phyloP scores from a whole-genome alignment of 148 eudicot species.

The Vaccinium myrtillus region DNA sequence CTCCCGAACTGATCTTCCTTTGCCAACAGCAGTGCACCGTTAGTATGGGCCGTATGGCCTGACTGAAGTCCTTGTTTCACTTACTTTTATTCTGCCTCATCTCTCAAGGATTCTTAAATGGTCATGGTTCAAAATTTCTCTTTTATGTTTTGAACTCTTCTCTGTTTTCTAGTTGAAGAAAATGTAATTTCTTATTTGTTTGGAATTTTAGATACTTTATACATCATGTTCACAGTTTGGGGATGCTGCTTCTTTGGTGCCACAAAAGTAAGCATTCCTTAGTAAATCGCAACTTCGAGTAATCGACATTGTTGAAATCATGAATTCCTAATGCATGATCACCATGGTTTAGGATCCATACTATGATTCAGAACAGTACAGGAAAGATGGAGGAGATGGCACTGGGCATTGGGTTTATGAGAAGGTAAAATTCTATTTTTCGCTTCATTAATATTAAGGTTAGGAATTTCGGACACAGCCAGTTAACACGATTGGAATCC shows the following conservation, averaged over 20 bases:
- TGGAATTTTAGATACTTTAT: constrained; percentile 46
- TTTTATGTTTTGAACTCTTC: background rate
- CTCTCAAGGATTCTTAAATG: background rate
- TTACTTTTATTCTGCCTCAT: background rate
- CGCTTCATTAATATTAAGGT: background rate
- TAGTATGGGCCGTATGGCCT: no score
- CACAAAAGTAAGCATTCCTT: constrained; percentile 50
- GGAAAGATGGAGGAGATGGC: constrained; percentile 89
- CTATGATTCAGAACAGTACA: constrained; percentile 73
- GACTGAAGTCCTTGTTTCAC: no score
- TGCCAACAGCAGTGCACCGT: no score
- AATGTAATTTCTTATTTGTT: background rate
- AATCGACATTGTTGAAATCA: background rate
- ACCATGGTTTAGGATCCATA: constrained; percentile 59
- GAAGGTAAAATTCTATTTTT: constrained; percentile 41
- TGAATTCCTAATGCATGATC: background rate
- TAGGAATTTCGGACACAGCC: background rate
- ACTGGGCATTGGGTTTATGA: constrained; percentile 81
- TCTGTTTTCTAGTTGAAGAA: background rate
- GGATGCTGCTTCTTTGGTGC: constrained; percentile 89
- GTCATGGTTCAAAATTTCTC: background rate
- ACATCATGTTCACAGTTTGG: constrained; percentile 82
- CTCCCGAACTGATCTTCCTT: background rate
- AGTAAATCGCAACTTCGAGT: background rate
- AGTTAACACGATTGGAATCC: no score